These are phyloP conservation scores for Skeletonema grethae DNA, from an alignment of 108 stramenopile species.

Conservation along the genomic window DNA sequence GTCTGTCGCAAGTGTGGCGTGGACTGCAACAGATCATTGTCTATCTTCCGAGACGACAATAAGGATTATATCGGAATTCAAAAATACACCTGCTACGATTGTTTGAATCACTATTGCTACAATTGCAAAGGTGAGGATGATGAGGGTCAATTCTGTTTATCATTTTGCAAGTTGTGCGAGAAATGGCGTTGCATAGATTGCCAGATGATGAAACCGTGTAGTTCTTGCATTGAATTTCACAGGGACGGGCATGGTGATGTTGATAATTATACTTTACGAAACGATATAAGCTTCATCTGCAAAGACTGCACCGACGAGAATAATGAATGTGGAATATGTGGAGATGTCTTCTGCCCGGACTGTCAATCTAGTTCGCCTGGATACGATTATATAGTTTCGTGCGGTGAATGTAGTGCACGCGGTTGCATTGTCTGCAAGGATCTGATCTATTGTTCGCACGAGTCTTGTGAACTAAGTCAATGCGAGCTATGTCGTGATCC, in stretches of 20 bases:
- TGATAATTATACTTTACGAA: too few species aligned
- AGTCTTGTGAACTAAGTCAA: background rate
- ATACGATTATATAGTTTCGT: background rate
- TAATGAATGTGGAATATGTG: too few species aligned
- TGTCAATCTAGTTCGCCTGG: too few species aligned
- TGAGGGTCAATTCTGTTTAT: background rate
- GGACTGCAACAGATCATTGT: background rate
- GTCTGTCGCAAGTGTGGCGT: background rate
- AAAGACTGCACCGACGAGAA: too few species aligned
- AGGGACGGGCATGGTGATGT: too few species aligned
- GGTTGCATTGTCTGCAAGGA: background rate
- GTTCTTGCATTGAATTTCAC: background rate
- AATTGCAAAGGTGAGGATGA: slow-evolving; percentile 9
- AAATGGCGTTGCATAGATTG: background rate
- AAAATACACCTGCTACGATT: background rate
- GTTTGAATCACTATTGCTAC: background rate
- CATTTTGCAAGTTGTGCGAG: background rate
- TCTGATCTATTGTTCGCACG: background rate
- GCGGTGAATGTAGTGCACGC: too few species aligned
- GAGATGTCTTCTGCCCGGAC: too few species aligned
- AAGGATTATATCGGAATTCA: background rate
- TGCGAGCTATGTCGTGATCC: background rate
- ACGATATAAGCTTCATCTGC: too few species aligned
- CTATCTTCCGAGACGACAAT: background rate
- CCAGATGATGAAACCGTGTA: background rate